These are phyloP conservation scores for Candida montana DNA, from an alignment of 805 yeast species.

Conservation along the genomic window DNA sequence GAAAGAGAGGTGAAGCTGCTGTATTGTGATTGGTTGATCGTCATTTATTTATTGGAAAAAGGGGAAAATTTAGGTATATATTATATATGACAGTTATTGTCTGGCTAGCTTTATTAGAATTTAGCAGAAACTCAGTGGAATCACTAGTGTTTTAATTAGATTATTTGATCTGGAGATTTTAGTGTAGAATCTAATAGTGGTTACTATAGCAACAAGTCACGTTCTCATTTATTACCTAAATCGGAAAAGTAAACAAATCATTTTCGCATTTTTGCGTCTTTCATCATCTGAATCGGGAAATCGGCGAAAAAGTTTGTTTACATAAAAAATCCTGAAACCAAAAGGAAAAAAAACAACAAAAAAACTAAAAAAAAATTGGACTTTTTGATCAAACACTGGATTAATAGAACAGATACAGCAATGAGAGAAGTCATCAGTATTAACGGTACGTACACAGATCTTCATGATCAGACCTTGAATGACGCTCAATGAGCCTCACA, in stretches of 20 bases:
- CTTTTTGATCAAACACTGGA: not conserved
- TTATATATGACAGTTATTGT: not conserved
- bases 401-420: slow-evolving; percentile 3
- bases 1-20: slow-evolving; percentile 72
- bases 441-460: slow-evolving; percentile 76
- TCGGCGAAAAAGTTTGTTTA: slow-evolving; percentile 19
- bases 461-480: not conserved
- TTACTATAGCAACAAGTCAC: slow-evolving; percentile 12
- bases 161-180: no score
- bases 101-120: no score
- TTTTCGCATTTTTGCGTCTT: slow-evolving; percentile 7
- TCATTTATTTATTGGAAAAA: not conserved
- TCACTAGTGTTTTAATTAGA: no score
- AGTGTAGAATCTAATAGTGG: slow-evolving; percentile 2
- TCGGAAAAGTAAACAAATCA: slow-evolving; percentile 23
- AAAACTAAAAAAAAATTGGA: not conserved
- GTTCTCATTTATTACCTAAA: slow-evolving; percentile 8
- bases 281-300: not conserved
- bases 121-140: no score
- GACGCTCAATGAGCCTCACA: not conserved
- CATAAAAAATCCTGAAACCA: slow-evolving; percentile 11
- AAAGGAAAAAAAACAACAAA: slow-evolving; percentile 1
- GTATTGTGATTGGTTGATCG: slow-evolving; percentile 24
- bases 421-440: slow-evolving; percentile 94
- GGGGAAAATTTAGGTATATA: not conserved